phyloP scores from a whole-genome alignment of 192 early-diverging fungal species.

The Hyaloraphidium curvatum region DNA sequence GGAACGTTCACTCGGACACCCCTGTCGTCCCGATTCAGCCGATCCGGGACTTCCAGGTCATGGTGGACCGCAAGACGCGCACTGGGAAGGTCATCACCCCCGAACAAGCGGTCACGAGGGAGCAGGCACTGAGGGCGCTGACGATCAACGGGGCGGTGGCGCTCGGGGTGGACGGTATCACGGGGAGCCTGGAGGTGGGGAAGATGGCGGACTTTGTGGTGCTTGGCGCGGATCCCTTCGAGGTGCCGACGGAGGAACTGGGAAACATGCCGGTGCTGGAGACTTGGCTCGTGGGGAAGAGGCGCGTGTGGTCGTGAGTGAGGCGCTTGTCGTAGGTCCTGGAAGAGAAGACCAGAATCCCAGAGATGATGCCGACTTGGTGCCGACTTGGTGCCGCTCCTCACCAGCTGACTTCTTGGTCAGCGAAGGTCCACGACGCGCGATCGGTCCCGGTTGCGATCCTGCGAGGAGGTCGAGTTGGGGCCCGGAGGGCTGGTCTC shows the following conservation, averaged over 20 bases:
- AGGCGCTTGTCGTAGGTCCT: too few species aligned
- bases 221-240: background rate
- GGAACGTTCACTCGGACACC: background rate
- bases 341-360: too few species aligned
- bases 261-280: background rate
- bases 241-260: background rate
- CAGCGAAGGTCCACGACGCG: too few species aligned
- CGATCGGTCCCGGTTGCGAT: too few species aligned
- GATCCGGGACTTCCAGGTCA: background rate
- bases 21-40: background rate
- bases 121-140: background rate
- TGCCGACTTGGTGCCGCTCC: too few species aligned
- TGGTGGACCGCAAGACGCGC: background rate
- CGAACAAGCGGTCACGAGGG: background rate
- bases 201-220: conserved; percentile 1
- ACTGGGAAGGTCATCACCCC: background rate
- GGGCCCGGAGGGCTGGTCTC: too few species aligned
- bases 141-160: conserved; percentile 1
- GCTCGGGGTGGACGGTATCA: background rate
- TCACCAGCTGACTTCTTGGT: too few species aligned
- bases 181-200: background rate
- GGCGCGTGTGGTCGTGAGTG: background rate
- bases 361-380: too few species aligned
- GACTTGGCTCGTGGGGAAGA: background rate
- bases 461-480: too few species aligned